Evolutionary conservation across 2,329 filamentous ascomycete species (phyloP).

Genomic region (Trichoderma semiorbis): DNA sequence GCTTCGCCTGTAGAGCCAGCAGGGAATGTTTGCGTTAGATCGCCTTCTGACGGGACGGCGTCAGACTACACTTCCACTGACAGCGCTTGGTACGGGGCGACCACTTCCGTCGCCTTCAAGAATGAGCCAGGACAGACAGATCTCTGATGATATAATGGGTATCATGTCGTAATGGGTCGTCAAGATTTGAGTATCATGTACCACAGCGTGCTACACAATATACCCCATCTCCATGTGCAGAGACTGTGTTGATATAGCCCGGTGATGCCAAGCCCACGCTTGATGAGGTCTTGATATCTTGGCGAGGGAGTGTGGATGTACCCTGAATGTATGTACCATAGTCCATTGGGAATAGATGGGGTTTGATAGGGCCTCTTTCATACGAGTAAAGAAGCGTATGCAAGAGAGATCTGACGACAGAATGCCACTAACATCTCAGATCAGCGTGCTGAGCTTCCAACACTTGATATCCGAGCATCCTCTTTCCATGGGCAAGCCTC

Average conservation of each 20-base stretch:
- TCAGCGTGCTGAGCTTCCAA: neutral
- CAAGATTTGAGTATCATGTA: neutral
- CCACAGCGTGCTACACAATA: neutral
- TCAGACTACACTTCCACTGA: neutral
- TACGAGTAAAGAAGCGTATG: neutral
- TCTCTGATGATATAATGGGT: neutral
- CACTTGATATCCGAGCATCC: neutral
- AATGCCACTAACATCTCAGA: constrained; percentile 7
- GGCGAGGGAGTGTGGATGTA: neutral
- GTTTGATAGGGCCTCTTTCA: neutral
- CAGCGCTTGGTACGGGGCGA: neutral
- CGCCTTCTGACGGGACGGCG: neutral
- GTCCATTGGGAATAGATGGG: neutral
- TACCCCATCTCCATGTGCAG: neutral
- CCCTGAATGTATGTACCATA: neutral
- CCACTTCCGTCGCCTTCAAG: neutral
- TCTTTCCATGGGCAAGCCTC: neutral
- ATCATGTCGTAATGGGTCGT: neutral
- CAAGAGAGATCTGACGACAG: constrained; percentile 7
- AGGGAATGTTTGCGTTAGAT: neutral
- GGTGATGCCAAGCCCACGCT: neutral
- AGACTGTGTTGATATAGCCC: neutral
- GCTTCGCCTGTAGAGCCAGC: neutral
- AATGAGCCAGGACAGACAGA: neutral
- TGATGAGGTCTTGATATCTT: neutral